phyloP scores from a whole-genome alignment of 2,329 filamentous ascomycete species.

The Cladobotryum mycophilum region DNA sequence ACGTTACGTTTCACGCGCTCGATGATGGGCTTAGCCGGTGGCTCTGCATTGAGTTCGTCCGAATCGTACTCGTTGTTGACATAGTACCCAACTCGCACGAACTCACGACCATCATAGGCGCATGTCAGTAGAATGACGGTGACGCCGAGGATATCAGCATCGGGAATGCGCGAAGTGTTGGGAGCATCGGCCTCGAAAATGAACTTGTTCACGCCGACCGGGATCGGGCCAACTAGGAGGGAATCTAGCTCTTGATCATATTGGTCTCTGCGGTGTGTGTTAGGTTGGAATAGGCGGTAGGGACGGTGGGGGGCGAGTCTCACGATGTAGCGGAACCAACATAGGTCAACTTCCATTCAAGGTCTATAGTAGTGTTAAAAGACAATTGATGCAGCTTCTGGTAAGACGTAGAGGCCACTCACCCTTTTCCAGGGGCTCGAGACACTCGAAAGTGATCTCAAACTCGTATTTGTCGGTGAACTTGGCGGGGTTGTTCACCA shows the following conservation, averaged over 20 bases:
- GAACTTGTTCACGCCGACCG: constrained; percentile 97
- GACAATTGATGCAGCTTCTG: neutral
- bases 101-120: constrained; percentile 93
- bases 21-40: constrained; percentile 84
- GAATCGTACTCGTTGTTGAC: constrained; percentile 99
- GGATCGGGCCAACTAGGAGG: constrained; percentile 93
- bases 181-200: constrained; percentile 93
- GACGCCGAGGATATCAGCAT: constrained; percentile 91
- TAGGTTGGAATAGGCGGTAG: constrained; percentile 17
- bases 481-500: constrained; percentile 93
- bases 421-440: constrained; percentile 93
- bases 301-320: constrained; percentile 28
- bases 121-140: constrained; percentile 96
- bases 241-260: constrained; percentile 98
- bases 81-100: constrained; percentile 97
- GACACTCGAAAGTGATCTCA: constrained; percentile 97
- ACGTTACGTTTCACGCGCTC: constrained; percentile 91
- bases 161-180: constrained; percentile 82
- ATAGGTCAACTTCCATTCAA: constrained; percentile 99
- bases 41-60: constrained; percentile 81
- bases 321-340: constrained; percentile 97
- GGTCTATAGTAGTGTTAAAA: constrained; percentile 51
- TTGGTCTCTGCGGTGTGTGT: constrained; percentile 50
- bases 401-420: constrained; percentile 17
- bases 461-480: constrained; percentile 94